Evolutionary conservation across 2,329 filamentous ascomycete genomes (phyloP), one percentile per base, ranked within the genome.

Genomic region (Trichoderma hamatum): DNA sequence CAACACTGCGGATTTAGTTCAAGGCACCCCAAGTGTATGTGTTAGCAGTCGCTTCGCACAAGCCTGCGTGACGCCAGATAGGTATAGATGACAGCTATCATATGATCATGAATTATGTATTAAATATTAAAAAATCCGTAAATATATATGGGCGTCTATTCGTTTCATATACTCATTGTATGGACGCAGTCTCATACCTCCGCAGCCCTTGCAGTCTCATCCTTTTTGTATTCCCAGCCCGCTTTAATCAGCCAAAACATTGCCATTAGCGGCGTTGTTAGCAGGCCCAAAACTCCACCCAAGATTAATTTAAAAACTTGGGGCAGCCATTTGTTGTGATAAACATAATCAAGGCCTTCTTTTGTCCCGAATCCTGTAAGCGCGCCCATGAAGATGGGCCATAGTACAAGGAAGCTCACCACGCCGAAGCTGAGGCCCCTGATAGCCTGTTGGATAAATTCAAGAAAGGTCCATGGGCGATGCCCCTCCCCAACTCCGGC

Each of bases 241-340:
- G 63, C 63, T 28, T 66, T 66, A 2, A 58, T 21, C 51, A 66
- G n/a, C 63, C 63, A 66, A 36, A 66, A 66, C 63, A 66, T 66
- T 3, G 63, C 63, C 63, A 66, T 66, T 26, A 55, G 39, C 14
- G 63, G 63, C 10, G 63, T 66, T 1, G 39, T 56, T 30, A 66
- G 52, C 52, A 66, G 13, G 3, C 26, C 63, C 13, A 66, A 26
- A 6, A 66, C 39, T 9, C 63, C 63, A 36, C 63, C 63, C 34
- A 66, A 21, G 13, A 66, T 58, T 16, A 66, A 43, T 26, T 66
- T 66, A 14, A 58, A 66, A 2, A 66, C 21, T 34, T 66, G 52
- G 1, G 63, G 63, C 19, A 66, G n/a, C 63, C 63, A 66, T 16
- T 66, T 66, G 3, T 58, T 21, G 19, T 58, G 63, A 13, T 66